Evolutionary conservation across 176 grass and related monocot genomes (phyloP), one percentile per base, ranked within the genome.

Genomic region (Oryza meridionalis): DNA sequence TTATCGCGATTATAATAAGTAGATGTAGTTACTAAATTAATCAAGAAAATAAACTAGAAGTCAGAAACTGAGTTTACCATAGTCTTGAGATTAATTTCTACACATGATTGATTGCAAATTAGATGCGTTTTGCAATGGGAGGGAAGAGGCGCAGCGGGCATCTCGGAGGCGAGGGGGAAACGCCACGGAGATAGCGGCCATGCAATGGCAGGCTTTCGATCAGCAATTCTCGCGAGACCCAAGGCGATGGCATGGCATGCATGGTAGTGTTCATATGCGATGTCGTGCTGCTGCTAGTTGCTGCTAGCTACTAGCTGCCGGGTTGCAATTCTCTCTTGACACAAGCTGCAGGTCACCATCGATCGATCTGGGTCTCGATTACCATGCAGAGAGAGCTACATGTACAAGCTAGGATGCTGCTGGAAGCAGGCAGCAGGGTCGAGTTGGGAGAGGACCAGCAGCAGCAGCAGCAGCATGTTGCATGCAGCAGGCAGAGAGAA

Each of bases 141-240:
- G 37, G 2, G 8, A 35, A 5, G 62, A 1, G 3, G 51, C 25
- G 19, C 53, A 26, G 17, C 46, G 80, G 43, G 86, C 80, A 88
- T 88, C 86, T 78, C 74, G 80, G 86, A 51, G n/a, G 19, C 7
- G 74, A 63, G 55, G 51, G 35, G 42, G 68, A 83, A 78, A 83
- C 80, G 80, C 86, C 86, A 88, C 2, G 74, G 74, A 78, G 51
- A 83, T 55, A 25, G 22, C 21, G 42, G 65, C 47, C 17, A 61
- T n/a, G 53, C 17, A 49, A 32, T 24, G 44, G 16, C 69, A 43
- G 77, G 69, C 84, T 71, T 72, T 69, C 29, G 29, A 31, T 31
- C 12, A 11, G 63, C 70, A 86, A 86, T 75, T 81, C 70, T 67
- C 47, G 33, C 70, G 9, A 31, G 44, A 32, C 55, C 73, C 51